phyloP scores from a whole-genome alignment of 495 filamentous ascomycete genomes.

The Xylaria bambusicola region DNA sequence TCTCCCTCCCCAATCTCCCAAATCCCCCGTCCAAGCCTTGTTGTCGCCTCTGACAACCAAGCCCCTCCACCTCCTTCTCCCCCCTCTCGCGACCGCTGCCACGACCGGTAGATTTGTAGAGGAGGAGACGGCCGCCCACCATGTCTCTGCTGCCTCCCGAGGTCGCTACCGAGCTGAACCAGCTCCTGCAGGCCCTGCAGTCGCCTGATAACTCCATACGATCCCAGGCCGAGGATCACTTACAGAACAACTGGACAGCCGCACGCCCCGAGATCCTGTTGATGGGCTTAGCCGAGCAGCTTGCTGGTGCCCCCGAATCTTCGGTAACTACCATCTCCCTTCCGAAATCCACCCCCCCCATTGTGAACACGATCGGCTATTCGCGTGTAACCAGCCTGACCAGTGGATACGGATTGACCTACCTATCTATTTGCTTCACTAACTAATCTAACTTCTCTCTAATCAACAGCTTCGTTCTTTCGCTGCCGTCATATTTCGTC shows the following conservation, averaged over 20 bases:
- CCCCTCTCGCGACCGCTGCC: conserved; percentile 13
- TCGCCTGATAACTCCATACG: conserved; percentile 87
- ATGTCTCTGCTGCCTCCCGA: conserved; percentile 88
- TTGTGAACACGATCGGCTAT: conserved; percentile 10
- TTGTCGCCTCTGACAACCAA: background rate
- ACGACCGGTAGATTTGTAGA: background rate
- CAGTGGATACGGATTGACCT: too few relatives aligned
- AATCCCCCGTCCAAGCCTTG: background rate
- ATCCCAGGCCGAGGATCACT: conserved; percentile 81
- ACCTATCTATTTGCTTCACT: too few relatives aligned
- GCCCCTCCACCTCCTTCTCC: conserved; percentile 4
- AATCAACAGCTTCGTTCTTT: conserved; percentile 63
- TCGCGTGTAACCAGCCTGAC: conserved; percentile 10
- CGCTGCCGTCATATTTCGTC: conserved; percentile 89
- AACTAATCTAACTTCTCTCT: conserved; percentile 8
- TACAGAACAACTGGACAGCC: conserved; percentile 85
- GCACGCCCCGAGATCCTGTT: conserved; percentile 80
- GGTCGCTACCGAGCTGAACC: conserved; percentile 75
- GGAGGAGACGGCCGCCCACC: conserved; percentile 25
- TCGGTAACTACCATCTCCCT: conserved; percentile 54
- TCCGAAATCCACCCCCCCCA: background rate
- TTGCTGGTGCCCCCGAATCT: conserved; percentile 68
- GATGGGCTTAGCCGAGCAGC: conserved; percentile 93
- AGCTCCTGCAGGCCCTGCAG: conserved; percentile 82
- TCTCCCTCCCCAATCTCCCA: background rate